phyloP scores from a whole-genome alignment of 768 basidiomycete species.

The Rhodocollybia butyracea region DNA sequence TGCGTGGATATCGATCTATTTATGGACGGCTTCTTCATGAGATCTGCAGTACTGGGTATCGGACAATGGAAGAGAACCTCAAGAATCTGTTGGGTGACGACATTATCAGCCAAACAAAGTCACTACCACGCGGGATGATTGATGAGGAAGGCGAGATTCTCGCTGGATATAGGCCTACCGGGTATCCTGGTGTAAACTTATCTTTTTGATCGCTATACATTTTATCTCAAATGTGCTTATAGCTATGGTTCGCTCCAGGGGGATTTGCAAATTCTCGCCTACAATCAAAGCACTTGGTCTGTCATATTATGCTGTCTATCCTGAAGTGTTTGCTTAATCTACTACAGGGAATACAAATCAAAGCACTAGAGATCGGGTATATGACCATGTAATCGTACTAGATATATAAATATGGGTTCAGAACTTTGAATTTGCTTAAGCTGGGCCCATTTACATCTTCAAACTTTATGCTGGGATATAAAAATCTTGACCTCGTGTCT shows the following conservation, averaged over 20 bases:
- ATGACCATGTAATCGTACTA: no score
- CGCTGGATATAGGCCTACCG: slow-evolving; percentile 26
- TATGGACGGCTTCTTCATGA: background rate
- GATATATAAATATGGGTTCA: no score
- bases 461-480: no score
- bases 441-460: no score
- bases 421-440: no score
- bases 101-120: slow-evolving; percentile 18
- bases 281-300: no score
- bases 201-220: background rate
- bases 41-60: slow-evolving; percentile 23
- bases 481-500: no score
- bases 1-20: slow-evolving; percentile 9
- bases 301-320: no score
- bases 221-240: background rate
- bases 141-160: slow-evolving; percentile 28
- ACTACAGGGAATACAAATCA: no score
- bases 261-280: slow-evolving; percentile 24
- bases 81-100: slow-evolving; percentile 27
- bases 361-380: no score
- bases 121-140: slow-evolving; percentile 22
- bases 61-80: slow-evolving; percentile 13
- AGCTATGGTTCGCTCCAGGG: slow-evolving; percentile 27
- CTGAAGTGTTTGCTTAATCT: no score
- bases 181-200: slow-evolving; percentile 25